Conservation (phyloP, 2,329 filamentous ascomycete species). For the Lecanosticta acicola region DNA sequence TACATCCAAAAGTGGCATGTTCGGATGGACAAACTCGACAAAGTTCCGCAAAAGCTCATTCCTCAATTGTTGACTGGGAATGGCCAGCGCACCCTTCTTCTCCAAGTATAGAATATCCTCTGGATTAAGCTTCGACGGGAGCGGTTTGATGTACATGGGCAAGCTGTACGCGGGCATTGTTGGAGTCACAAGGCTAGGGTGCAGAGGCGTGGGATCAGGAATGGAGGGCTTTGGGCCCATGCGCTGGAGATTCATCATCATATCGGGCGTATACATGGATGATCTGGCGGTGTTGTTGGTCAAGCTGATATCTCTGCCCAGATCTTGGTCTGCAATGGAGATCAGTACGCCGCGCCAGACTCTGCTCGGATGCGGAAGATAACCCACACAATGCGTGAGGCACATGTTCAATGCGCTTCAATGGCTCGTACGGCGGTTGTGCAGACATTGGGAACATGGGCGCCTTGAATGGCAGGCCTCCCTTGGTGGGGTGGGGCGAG, state of each 20-base stretch:
- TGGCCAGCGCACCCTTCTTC: slow-evolving; percentile 74
- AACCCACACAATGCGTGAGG: slow-evolving; percentile 60
- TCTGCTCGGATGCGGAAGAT: no score
- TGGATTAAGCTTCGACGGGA: slow-evolving; percentile 68
- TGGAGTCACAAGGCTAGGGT: slow-evolving; percentile 25
- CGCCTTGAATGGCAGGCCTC: slow-evolving; percentile 18
- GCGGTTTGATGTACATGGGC: slow-evolving; percentile 68
- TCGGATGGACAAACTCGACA: slow-evolving; percentile 85
- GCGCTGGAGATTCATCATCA: slow-evolving; percentile 29
- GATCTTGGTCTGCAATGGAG: slow-evolving; percentile 25
- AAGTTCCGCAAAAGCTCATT: slow-evolving; percentile 78
- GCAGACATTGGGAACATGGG: slow-evolving; percentile 29
- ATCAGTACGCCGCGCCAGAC: no score
- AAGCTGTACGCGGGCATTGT: slow-evolving; percentile 38
- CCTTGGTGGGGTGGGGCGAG: slow-evolving; percentile 17
- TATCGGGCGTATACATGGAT: slow-evolving; percentile 26
- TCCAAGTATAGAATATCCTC: slow-evolving; percentile 81
- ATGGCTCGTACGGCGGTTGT: slow-evolving; percentile 29
- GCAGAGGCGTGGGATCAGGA: slow-evolving; percentile 21
- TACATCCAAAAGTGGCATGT: slow-evolving; percentile 78
- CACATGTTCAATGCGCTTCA: slow-evolving; percentile 44
- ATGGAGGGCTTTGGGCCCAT: slow-evolving; percentile 23
- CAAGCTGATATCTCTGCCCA: slow-evolving; percentile 21
- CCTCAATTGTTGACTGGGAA: slow-evolving; percentile 65
- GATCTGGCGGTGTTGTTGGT: slow-evolving; percentile 13